These are phyloP conservation scores for Suillus americanus DNA, from an alignment of 768 basidiomycete species.

Conservation along the genomic window DNA sequence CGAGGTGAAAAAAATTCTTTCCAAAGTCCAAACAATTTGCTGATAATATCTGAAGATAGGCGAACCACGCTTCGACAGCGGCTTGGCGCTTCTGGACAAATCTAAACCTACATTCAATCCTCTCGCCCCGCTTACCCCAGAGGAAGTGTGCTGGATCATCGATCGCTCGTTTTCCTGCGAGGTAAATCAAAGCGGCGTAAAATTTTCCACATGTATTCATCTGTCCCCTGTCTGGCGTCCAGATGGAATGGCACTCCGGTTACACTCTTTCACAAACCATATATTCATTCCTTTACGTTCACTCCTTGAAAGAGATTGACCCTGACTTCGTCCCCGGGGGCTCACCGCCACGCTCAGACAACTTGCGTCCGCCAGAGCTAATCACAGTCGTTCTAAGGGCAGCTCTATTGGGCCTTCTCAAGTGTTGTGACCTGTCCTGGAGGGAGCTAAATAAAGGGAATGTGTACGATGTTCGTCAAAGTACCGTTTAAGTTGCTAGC, in stretches of 20 bases:
- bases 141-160: constrained; percentile 88
- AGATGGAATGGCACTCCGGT: constrained; percentile 91
- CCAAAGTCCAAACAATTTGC: background rate
- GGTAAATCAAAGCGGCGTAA: constrained; percentile 42
- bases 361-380: constrained; percentile 56
- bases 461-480: constrained; percentile 68
- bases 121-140: constrained; percentile 58
- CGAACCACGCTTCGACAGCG: constrained; percentile 87
- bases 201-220: constrained; percentile 16
- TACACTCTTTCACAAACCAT: constrained; percentile 85
- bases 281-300: constrained; percentile 75
- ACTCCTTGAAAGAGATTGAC: constrained; percentile 60
- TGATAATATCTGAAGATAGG: constrained; percentile 59
- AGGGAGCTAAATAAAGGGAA: constrained; percentile 75
- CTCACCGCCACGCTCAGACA: constrained; percentile 33
- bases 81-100: constrained; percentile 50
- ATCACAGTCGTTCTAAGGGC: constrained; percentile 68
- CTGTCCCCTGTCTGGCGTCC: constrained; percentile 11
- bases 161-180: constrained; percentile 79
- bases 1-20: constrained; percentile 49
- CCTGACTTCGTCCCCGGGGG: constrained; percentile 44
- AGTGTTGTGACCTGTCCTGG: constrained; percentile 83
- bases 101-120: constrained; percentile 59
- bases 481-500: constrained; percentile 12
- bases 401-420: constrained; percentile 66